A percentile compares a stretch with the other conserved stretches of the same genome.
Conservation (phyloP, 495 filamentous ascomycete species). For the Parathielavia hyrcaniae region DNA sequence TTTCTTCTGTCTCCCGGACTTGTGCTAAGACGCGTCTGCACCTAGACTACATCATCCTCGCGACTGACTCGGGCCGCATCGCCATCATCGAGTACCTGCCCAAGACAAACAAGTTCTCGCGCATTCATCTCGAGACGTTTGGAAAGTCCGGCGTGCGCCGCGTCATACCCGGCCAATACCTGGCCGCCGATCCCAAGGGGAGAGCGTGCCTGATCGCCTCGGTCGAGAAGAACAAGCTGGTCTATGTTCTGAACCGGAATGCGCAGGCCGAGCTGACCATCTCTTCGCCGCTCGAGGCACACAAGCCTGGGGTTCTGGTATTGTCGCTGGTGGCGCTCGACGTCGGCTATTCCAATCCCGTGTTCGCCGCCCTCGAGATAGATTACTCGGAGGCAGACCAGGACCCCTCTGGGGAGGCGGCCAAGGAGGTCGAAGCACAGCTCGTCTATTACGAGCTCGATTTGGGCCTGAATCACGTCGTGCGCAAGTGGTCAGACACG, state of each 20-base stretch:
- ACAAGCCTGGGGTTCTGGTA: slow-evolving; percentile 88
- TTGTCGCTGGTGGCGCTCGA: slow-evolving; percentile 82
- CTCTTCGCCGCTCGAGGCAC: slow-evolving; percentile 94
- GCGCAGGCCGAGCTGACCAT: slow-evolving; percentile 90
- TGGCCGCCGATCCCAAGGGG: slow-evolving; percentile 91
- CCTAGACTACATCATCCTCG: slow-evolving; percentile 91
- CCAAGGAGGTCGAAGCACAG: slow-evolving; percentile 74
- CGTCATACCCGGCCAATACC: slow-evolving; percentile 90
- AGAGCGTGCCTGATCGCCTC: slow-evolving; percentile 90
- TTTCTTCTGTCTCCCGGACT: slow-evolving; percentile 30
- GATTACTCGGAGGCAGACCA: slow-evolving; percentile 90
- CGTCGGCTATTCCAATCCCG: slow-evolving; percentile 92
- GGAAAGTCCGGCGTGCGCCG: slow-evolving; percentile 94
- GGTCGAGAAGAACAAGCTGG: slow-evolving; percentile 98
- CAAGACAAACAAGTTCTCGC: slow-evolving; percentile 77
- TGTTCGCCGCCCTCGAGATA: slow-evolving; percentile 90
- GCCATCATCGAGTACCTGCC: slow-evolving; percentile 89
- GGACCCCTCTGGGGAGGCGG: slow-evolving; percentile 80
- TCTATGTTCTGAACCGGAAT: slow-evolving; percentile 96
- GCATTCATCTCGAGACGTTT: slow-evolving; percentile 92
- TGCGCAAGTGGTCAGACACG: slow-evolving; percentile 88
- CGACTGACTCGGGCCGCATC: slow-evolving; percentile 91
- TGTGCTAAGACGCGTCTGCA: slow-evolving; percentile 51
- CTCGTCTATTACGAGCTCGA: slow-evolving; percentile 97
- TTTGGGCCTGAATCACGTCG: slow-evolving; percentile 88